A percentile compares a stretch with the other conserved stretches of the same genome.
These are phyloP conservation scores for Suhomyces bolitotheri DNA, from an alignment of 1,139 yeast species.

Conservation along the genomic window DNA sequence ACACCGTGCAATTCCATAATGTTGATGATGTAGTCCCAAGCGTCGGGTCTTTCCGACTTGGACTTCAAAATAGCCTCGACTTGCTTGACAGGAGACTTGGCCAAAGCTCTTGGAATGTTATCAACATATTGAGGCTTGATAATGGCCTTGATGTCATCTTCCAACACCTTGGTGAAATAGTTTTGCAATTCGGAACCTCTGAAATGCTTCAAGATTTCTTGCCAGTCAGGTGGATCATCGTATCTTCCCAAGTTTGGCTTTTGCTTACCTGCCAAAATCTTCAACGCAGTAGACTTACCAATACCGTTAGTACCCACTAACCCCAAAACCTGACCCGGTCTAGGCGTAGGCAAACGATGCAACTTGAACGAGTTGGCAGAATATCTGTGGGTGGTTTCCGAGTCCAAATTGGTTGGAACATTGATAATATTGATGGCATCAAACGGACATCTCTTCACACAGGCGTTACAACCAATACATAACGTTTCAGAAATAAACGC, in stretches of 20 bases:
- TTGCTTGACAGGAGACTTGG: conserved; percentile 80
- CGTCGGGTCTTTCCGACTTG: conserved; percentile 66
- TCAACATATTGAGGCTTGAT: conserved; percentile 98
- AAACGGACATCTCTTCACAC: conserved; percentile 97
- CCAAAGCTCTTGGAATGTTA: conserved; percentile 91
- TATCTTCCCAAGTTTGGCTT: conserved; percentile 93
- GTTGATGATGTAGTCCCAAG: conserved; percentile 61
- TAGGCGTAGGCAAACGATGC: conserved; percentile 95
- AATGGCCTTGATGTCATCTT: conserved; percentile 89
- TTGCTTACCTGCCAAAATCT: conserved; percentile 96
- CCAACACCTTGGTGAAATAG: conserved; percentile 89
- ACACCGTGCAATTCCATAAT: conserved; percentile 74
- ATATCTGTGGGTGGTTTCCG: conserved; percentile 93
- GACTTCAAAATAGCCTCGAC: conserved; percentile 82
- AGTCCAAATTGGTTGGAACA: conserved; percentile 90
- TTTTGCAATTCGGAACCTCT: conserved; percentile 98
- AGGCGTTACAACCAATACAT: conserved; percentile 99
- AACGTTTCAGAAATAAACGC: conserved; percentile 94
- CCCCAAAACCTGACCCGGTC: conserved; percentile 98
- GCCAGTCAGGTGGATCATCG: conserved; percentile 98
- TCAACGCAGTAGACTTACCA: conserved; percentile 97
- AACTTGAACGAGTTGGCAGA: conserved; percentile 96
- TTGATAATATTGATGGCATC: conserved; percentile 95
- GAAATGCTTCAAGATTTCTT: conserved; percentile 83
- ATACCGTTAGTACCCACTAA: conserved; percentile 99